These are phyloP conservation scores for Epichloe sp. DNA, from an alignment of 2,329 filamentous ascomycete genomes.

Conservation along the genomic window DNA sequence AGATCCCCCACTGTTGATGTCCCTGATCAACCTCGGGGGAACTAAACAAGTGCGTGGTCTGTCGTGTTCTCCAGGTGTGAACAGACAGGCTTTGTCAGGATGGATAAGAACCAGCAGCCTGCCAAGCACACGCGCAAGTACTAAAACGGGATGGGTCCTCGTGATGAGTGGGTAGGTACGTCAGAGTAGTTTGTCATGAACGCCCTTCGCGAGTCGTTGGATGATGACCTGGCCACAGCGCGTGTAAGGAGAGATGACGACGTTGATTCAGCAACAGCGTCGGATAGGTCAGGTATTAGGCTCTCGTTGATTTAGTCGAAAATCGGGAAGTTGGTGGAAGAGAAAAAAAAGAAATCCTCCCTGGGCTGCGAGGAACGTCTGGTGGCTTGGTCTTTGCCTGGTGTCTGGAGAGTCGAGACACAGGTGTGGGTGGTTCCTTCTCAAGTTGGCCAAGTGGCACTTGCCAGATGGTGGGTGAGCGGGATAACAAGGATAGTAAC, in stretches of 20 bases:
- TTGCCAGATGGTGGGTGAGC: neutral
- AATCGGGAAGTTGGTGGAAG: neutral
- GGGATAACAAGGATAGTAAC: neutral
- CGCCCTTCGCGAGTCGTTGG: neutral
- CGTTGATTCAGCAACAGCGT: too few species aligned
- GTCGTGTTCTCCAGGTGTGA: neutral
- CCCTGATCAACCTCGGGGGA: neutral
- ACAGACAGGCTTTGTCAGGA: neutral
- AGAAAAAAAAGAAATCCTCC: neutral
- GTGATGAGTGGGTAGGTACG: conserved; percentile 1
- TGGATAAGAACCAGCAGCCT: neutral
- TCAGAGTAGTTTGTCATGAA: neutral
- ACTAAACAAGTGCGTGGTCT: neutral
- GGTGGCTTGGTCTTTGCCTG: too few species aligned
- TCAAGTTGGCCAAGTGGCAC: too few species aligned
- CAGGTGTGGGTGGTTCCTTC: neutral
- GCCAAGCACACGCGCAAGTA: neutral
- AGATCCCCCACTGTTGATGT: neutral
- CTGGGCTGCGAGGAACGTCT: too few species aligned
- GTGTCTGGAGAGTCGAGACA: too few species aligned
- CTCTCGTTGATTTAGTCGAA: neutral
- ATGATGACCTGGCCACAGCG: neutral
- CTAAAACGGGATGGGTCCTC: neutral
- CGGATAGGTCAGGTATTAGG: neutral
- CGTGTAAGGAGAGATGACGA: neutral